Evolutionary conservation across 257 asterid species (phyloP).

Genomic region (Penstemon barbatus): DNA sequence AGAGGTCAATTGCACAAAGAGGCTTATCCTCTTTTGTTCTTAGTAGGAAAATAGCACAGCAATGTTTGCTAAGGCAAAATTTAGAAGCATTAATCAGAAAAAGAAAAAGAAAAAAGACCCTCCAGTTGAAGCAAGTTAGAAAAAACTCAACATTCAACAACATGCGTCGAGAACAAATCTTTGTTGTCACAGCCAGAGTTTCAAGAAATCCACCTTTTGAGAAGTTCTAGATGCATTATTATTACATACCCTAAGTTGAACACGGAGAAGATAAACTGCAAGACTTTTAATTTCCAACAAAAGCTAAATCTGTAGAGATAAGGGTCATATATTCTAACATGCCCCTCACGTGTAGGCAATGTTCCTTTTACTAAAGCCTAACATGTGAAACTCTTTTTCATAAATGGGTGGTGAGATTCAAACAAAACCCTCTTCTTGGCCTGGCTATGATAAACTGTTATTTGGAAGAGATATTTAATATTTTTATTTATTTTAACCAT

Average conservation of each 20-base stretch:
- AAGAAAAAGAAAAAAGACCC: not conserved
- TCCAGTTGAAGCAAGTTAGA: slow-evolving; percentile 2
- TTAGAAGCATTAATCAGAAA: slow-evolving; percentile 7
- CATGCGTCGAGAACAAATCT: not conserved
- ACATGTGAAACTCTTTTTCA: not conserved
- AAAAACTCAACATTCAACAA: not conserved
- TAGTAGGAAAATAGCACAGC: slow-evolving; percentile 6
- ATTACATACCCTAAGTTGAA: not conserved
- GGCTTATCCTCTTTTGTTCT: slow-evolving; percentile 3
- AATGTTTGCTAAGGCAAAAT: slow-evolving; percentile 1
- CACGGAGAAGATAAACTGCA: not conserved
- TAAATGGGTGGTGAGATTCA: too few relatives aligned
- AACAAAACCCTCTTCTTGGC: not conserved
- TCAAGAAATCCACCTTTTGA: too few relatives aligned
- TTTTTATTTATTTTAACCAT: not conserved
- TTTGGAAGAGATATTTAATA: not conserved
- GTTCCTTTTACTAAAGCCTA: not conserved
- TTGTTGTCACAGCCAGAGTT: not conserved
- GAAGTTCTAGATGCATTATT: too few relatives aligned
- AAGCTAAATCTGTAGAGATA: not conserved
- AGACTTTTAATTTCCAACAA: not conserved
- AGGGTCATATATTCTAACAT: not conserved
- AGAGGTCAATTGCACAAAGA: slow-evolving; percentile 19
- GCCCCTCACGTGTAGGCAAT: not conserved
- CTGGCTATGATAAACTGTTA: not conserved